phyloP scores from a whole-genome alignment of 345 rosid genomes.

The Citrus sp. region DNA sequence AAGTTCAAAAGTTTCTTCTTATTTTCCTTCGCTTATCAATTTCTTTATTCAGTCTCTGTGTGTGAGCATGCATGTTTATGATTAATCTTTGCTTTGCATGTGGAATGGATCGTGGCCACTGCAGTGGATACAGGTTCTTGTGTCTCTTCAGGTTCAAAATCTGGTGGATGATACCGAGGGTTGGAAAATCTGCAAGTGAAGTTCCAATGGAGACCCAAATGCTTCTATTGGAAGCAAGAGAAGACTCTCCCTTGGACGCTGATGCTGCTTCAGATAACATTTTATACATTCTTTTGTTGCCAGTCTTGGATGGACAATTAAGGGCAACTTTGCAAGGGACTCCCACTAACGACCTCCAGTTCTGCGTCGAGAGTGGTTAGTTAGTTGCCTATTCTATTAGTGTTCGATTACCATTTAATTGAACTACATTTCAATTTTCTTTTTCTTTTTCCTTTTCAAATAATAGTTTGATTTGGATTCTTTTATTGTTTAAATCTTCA shows the following conservation, averaged over 20 bases:
- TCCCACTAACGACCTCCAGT: slow-evolving; percentile 45
- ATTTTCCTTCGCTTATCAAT: background rate
- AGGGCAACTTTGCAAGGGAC: slow-evolving; percentile 57
- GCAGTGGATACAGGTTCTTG: slow-evolving; percentile 49
- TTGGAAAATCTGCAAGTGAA: slow-evolving; percentile 44
- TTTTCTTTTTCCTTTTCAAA: background rate
- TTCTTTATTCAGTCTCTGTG: background rate
- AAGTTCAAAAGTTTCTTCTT: slow-evolving; percentile 11
- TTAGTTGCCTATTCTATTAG: background rate
- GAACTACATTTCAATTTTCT: background rate
- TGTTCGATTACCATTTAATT: background rate
- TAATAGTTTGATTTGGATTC: background rate
- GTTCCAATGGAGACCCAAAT: slow-evolving; percentile 60
- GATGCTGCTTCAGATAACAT: slow-evolving; percentile 2
- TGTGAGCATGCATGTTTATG: background rate
- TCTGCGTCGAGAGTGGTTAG: slow-evolving; percentile 62
- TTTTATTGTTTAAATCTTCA: slow-evolving; percentile 17
- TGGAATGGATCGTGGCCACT: background rate
- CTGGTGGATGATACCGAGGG: slow-evolving; percentile 75
- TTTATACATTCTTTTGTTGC: slow-evolving; percentile 48
- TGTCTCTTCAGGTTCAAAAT: slow-evolving; percentile 50
- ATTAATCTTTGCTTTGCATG: background rate
- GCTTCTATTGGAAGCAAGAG: slow-evolving; percentile 47
- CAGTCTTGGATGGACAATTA: slow-evolving; percentile 53
- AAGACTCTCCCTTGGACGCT: slow-evolving; percentile 32